A percentile compares a stretch with the other conserved stretches of the same genome.
phyloP scores from a whole-genome alignment of 768 basidiomycete genomes.

The Boletus sensibilis region DNA sequence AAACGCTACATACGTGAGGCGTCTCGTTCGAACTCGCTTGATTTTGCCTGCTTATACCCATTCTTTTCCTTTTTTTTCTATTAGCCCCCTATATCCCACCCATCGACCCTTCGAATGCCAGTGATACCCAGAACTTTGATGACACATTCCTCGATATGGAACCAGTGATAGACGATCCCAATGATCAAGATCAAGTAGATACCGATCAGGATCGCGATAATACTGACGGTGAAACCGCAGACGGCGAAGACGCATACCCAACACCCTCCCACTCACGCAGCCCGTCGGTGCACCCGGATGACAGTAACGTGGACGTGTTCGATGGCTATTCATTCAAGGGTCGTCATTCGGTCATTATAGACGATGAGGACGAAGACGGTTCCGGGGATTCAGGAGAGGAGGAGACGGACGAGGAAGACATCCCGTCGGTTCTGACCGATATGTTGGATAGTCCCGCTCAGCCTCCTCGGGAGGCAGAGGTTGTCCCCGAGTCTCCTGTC shows the following conservation, averaged over 20 bases:
- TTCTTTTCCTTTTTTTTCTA: constrained; percentile 7
- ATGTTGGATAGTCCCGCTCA: constrained; percentile 21
- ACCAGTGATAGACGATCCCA: constrained; percentile 79
- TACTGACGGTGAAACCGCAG: constrained; percentile 68
- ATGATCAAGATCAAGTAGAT: constrained; percentile 59
- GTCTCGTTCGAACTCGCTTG: constrained; percentile 1
- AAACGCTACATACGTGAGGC: constrained; percentile 88
- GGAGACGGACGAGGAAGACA: constrained; percentile 39
- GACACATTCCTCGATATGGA: constrained; percentile 96
- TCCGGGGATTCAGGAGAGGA: constrained; percentile 35
- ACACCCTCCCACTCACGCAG: constrained; percentile 80
- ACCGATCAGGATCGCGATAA: constrained; percentile 68
- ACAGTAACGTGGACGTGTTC: constrained; percentile 68
- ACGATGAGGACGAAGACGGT: constrained; percentile 57
- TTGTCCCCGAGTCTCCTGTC: constrained; percentile 36
- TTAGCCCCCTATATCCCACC: constrained; percentile 90
- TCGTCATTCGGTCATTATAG: constrained; percentile 73
- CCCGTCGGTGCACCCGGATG: constrained; percentile 57
- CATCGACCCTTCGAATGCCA: constrained; percentile 86
- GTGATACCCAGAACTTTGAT: constrained; percentile 97
- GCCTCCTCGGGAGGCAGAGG: constrained; percentile 30
- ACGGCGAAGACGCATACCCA: constrained; percentile 74
- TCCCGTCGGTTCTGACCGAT: constrained; percentile 25
- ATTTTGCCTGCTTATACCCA: constrained; percentile 15
- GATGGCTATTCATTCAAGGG: constrained; percentile 96